Base-by-base conservation (phyloP, 2,329 filamentous ascomycete genomes). In the Phyllosticta citrichinensis region DNA sequence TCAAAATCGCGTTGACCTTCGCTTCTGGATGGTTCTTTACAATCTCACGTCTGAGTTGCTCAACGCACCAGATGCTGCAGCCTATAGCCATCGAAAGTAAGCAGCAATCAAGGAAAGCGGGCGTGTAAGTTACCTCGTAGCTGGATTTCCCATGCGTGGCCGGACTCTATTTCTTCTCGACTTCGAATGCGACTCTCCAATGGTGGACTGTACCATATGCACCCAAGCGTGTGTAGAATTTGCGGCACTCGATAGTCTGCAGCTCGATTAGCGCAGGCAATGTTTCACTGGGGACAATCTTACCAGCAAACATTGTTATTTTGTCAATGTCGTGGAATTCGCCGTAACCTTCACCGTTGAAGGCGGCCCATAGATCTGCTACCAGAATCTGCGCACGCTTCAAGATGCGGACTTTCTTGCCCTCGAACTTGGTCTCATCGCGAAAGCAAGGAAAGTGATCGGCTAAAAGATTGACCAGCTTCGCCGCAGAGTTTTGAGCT, bases 381-480 rank as follows among this genome's bases (percentile, higher is more conserved):
- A 96, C 92, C 20, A 97, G 82, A 63, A 99, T 99, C 74, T 99
- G 94, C 1, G 94, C 92, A 11, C 95, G 86, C 76, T 99, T 99
- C 70, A 96, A 85, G 64, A 99, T 83, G 14, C 91, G 87, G 2
- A 99, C 86, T 61, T 80, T 82, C 53, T 86, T 85, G 10, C 86
- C 86, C 58, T 93, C 86, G 70, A 91, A 96, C 3, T 70, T 74
- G 61, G 86, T 83, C 70, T 92, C 88, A 69, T 99, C 94, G 22
- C 87, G 81, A 76, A 99, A 97, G 75, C 89, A 95, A 24, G 83
- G 73, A 70, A 99, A 97, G 69, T 91, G 84, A 53, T 85, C 81
- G 3, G 89, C 90, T 0, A 99, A 80, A 0, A 95, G 75, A 71
- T 97, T 96, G 62, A 97, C 92, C 0, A 99, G 81, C 8, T 81